Evolutionary conservation across 768 basidiomycete genomes (phyloP).

Genomic region (Neoboletus magnificus): DNA sequence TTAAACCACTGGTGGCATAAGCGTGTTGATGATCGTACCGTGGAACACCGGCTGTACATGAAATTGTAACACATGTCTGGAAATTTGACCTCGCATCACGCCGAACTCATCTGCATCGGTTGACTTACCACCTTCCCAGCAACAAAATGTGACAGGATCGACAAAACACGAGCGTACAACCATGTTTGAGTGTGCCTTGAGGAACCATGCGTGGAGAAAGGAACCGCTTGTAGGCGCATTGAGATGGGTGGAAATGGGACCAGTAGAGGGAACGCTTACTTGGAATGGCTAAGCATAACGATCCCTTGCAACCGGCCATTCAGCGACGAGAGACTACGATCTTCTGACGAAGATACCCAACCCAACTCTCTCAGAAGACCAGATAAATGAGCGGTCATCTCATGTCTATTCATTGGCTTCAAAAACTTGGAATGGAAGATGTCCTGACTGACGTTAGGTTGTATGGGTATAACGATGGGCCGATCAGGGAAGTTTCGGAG

Average conservation of each 20-base stretch:
- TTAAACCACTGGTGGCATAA: conserved; percentile 1
- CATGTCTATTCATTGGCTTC: conserved; percentile 60
- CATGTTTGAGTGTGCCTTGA: conserved; percentile 73
- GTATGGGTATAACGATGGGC: conserved; percentile 73
- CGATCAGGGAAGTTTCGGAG: conserved; percentile 55
- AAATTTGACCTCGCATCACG: background rate
- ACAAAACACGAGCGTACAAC: conserved; percentile 80
- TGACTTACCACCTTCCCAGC: conserved; percentile 86
- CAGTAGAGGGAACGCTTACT: conserved; percentile 44
- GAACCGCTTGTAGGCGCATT: conserved; percentile 51
- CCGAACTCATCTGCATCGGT: background rate
- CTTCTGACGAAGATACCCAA: conserved; percentile 47
- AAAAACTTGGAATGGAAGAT: conserved; percentile 77
- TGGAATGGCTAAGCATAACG: conserved; percentile 84
- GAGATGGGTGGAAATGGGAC: background rate
- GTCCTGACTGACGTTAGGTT: conserved; percentile 84
- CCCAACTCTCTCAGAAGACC: conserved; percentile 57
- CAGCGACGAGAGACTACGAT: conserved; percentile 5
- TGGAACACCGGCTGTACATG: conserved; percentile 66
- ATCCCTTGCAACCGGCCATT: conserved; percentile 45
- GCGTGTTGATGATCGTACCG: conserved; percentile 38
- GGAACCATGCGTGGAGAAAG: conserved; percentile 84
- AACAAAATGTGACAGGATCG: conserved; percentile 87
- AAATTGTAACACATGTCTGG: conserved; percentile 90
- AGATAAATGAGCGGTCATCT: conserved; percentile 56